Percentiles rank a stretch among this genome's conserved stretches.
These are phyloP conservation scores for Cryptococcus sp. DNA, from an alignment of 1,284 basidiomycete species.

Conservation along the genomic window DNA sequence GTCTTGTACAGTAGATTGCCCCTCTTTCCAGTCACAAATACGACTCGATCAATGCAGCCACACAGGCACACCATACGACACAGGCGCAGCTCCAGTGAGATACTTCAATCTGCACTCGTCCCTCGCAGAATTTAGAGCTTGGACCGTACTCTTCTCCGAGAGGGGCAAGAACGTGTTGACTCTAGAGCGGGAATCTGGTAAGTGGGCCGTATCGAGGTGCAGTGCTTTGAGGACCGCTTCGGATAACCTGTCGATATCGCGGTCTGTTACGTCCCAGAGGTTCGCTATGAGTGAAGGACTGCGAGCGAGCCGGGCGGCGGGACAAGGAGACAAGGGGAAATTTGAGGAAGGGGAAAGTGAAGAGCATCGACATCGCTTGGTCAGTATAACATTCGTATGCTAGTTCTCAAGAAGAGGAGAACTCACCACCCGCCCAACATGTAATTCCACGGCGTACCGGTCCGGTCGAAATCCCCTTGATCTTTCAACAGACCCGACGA, in stretches of 20 bases:
- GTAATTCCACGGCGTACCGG: conserved; percentile 90
- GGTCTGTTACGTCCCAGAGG: conserved; percentile 97
- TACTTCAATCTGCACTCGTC: conserved; percentile 85
- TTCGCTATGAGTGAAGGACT: conserved; percentile 92
- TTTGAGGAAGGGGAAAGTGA: background rate
- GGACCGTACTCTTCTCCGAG: conserved; percentile 61
- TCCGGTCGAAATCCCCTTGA: conserved; percentile 89
- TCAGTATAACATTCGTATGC: too few species aligned
- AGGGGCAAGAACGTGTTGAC: conserved; percentile 24
- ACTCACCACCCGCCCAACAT: conserved; percentile 92
- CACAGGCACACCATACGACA: conserved; percentile 88
- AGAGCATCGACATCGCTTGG: background rate
- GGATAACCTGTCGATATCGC: conserved; percentile 91
- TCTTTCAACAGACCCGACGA: conserved; percentile 85
- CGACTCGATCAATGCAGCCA: conserved; percentile 24
- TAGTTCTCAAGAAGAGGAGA: background rate
- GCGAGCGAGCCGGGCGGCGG: conserved; percentile 8
- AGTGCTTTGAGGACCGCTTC: conserved; percentile 78
- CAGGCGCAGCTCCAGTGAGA: conserved; percentile 91
- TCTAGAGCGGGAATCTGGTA: conserved; percentile 14
- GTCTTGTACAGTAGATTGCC: too few species aligned
- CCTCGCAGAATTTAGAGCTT: conserved; percentile 78
- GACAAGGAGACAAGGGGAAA: background rate
- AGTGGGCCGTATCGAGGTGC: conserved; percentile 57
- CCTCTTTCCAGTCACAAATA: too few species aligned